A percentile compares a stretch with the other conserved stretches of the same genome.
Evolutionary conservation across 2,329 filamentous ascomycete species (phyloP).

Genomic region (Sclerotinia spermophila): DNA sequence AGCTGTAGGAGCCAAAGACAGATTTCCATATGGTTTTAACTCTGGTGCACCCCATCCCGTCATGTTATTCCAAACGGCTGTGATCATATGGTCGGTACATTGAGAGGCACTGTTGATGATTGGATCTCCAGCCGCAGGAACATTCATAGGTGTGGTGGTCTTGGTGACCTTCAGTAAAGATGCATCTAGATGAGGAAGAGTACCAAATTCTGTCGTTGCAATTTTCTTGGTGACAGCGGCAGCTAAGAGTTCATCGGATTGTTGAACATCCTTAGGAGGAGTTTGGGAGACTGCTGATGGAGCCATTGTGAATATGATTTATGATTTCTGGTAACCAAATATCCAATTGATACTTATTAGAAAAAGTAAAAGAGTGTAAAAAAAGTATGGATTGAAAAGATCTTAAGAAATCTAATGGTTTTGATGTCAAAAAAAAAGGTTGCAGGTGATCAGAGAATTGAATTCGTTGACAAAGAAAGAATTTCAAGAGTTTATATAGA

Average conservation of each 20-base stretch:
- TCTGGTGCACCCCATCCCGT: slow-evolving; percentile 71
- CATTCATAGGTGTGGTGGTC: slow-evolving; percentile 48
- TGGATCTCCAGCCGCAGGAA: slow-evolving; percentile 47
- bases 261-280: slow-evolving; percentile 39
- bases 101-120: slow-evolving; percentile 34
- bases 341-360: neutral
- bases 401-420: neutral
- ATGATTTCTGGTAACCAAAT: neutral
- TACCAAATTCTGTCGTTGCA: slow-evolving; percentile 48
- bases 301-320: slow-evolving; percentile 40
- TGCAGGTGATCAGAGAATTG: neutral
- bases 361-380: slow-evolving; percentile 6
- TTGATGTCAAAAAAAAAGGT: neutral
- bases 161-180: slow-evolving; percentile 56
- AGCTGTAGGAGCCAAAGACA: slow-evolving; percentile 76
- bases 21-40: slow-evolving; percentile 72
- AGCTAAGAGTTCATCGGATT: slow-evolving; percentile 51
- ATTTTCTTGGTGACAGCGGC: slow-evolving; percentile 50
- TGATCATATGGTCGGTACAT: slow-evolving; percentile 83
- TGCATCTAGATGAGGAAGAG: slow-evolving; percentile 48
- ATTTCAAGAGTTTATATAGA: neutral
- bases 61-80: slow-evolving; percentile 60
- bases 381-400: neutral
- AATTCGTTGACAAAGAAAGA: slow-evolving; percentile 4
- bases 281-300: slow-evolving; percentile 43